These are phyloP conservation scores for Nigrospora osmanthi DNA, from an alignment of 2,329 filamentous ascomycete genomes.

Conservation along the genomic window DNA sequence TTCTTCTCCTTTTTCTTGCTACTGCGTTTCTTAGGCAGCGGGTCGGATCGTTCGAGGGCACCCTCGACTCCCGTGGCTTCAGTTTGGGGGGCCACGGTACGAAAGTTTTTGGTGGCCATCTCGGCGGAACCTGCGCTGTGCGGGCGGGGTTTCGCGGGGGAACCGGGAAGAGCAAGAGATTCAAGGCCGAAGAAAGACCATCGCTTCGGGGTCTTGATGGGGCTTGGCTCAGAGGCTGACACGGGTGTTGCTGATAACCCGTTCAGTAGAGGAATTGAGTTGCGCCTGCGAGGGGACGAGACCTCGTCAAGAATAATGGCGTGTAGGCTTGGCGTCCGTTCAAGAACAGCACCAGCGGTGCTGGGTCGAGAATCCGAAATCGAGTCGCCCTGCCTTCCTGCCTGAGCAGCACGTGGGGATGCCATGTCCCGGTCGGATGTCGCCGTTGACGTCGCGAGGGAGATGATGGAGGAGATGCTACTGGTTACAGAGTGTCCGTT, in stretches of 20 bases:
- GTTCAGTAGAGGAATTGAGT: slow-evolving; percentile 50
- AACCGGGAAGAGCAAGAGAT: slow-evolving; percentile 35
- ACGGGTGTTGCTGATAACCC: slow-evolving; percentile 23
- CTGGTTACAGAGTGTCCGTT: slow-evolving; percentile 67
- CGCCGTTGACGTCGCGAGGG: slow-evolving; percentile 37
- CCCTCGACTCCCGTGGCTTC: slow-evolving; percentile 26
- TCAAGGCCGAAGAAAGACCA: slow-evolving; percentile 60
- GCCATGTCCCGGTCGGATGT: slow-evolving; percentile 31
- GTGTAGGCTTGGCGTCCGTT: slow-evolving; percentile 34
- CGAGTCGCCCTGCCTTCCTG: slow-evolving; percentile 35
- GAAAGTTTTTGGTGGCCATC: slow-evolving; percentile 19
- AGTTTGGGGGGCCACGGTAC: slow-evolving; percentile 21
- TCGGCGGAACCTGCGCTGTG: slow-evolving; percentile 39
- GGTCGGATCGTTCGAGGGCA: slow-evolving; percentile 7
- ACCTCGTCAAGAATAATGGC: slow-evolving; percentile 17
- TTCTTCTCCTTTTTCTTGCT: slow-evolving; percentile 52
- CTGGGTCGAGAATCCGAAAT: slow-evolving; percentile 40
- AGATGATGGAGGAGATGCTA: slow-evolving; percentile 72
- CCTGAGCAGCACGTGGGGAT: slow-evolving; percentile 26
- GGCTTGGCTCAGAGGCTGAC: slow-evolving; percentile 32
- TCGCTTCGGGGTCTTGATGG: slow-evolving; percentile 44
- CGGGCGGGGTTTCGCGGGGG: slow-evolving; percentile 38
- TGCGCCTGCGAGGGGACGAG: slow-evolving; percentile 41
- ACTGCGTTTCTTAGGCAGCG: slow-evolving; percentile 21
- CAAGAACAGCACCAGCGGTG: slow-evolving; percentile 64